Percentiles rank a stretch among this genome's conserved stretches.
Conservation (phyloP, 306 rosid species). For the Nissolia schottii region DNA sequence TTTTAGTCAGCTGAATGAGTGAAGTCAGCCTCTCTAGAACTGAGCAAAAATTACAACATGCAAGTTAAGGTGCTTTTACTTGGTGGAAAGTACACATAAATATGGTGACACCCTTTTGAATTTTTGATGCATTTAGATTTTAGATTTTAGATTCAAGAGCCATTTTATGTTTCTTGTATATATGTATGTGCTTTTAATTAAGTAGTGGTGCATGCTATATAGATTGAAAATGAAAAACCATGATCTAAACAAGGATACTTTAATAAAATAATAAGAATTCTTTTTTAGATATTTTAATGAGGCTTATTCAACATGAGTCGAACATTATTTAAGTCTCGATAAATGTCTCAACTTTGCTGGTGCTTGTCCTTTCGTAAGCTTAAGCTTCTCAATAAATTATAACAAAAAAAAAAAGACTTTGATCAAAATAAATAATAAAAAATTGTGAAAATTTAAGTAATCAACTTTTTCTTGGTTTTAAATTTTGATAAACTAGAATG, state of each 20-base stretch:
- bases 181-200: conserved; percentile 1
- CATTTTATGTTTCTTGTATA: not conserved
- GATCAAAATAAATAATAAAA: not conserved
- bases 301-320: no score
- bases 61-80: conserved; percentile 2
- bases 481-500: conserved; percentile 16
- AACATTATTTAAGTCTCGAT: no score
- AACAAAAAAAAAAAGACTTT: no score
- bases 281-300: no score
- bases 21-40: conserved; percentile 1
- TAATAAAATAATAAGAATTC: no score
- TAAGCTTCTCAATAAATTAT: no score
- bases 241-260: conserved; percentile 6
- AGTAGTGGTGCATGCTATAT: not conserved
- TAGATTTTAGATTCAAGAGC: not conserved
- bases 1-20: conserved; percentile 5
- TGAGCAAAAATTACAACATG: not conserved
- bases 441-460: not conserved
- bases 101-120: not conserved
- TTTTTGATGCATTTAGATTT: conserved; percentile 2
- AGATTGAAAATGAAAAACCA: not conserved
- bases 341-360: no score
- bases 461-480: conserved; percentile 4
- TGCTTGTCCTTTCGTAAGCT: no score
- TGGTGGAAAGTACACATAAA: not conserved